phyloP scores from a whole-genome alignment of 1,284 basidiomycete species.

The Rhizoctonia solani region DNA sequence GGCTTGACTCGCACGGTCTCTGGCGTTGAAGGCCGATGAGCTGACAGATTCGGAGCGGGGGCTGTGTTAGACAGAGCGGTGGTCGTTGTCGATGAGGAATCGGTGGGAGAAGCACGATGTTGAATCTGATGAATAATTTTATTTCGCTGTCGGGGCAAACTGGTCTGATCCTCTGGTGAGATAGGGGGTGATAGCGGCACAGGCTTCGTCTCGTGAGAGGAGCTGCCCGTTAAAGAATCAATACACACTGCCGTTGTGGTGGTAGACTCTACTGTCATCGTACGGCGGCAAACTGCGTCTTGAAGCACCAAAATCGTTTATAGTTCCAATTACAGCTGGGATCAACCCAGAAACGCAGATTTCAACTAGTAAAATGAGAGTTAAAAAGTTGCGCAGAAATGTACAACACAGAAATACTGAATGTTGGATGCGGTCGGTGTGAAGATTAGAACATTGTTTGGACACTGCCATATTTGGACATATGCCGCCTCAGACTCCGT shows the following conservation, averaged over 20 bases:
- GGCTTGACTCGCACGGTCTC: conserved; percentile 12
- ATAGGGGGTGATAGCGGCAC: conserved; percentile 6
- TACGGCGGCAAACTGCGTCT: not conserved
- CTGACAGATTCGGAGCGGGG: not conserved
- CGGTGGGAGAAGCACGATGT: conserved; percentile 26
- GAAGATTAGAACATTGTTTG: conserved; percentile 32
- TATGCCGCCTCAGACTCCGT: conserved; percentile 23
- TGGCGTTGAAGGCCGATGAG: not conserved
- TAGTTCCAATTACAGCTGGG: conserved; percentile 6
- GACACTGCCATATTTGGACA: conserved; percentile 26
- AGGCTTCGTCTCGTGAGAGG: not conserved
- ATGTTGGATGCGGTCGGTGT: conserved; percentile 4
- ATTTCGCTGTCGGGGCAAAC: conserved; percentile 8
- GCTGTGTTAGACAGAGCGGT: not conserved
- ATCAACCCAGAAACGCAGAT: not conserved
- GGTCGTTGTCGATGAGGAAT: not conserved
- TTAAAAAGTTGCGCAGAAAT: not conserved
- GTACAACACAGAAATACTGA: not conserved
- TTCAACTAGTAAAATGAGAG: not conserved
- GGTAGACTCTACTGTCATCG: not conserved
- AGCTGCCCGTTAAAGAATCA: not conserved
- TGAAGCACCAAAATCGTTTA: conserved; percentile 8
- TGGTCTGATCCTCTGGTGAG: conserved; percentile 10
- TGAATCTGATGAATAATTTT: conserved; percentile 26
- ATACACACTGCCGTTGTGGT: not conserved